Conservation (phyloP, 169 alveolate species). For the Plasmodium gallinaceum region DNA sequence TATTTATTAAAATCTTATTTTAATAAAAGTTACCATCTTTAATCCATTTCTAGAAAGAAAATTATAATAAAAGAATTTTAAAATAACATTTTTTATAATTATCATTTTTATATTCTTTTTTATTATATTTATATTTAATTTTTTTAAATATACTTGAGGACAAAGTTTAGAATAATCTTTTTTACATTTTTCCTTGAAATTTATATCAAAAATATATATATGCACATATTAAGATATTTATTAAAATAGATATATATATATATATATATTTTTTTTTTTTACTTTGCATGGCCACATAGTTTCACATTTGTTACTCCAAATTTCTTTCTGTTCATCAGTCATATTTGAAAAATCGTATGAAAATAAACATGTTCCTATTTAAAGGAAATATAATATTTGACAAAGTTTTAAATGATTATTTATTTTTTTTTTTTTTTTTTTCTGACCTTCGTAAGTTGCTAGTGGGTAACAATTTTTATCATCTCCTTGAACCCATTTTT, state of each 20-base stretch:
- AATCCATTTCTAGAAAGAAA: slow-evolving; percentile 53
- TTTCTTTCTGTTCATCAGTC: slow-evolving; percentile 59
- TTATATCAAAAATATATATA: background rate
- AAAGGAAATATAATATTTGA: too few species aligned
- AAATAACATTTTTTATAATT: background rate
- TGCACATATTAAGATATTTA: background rate
- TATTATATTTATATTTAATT: background rate
- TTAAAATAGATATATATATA: background rate
- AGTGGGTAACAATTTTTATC: slow-evolving; percentile 46
- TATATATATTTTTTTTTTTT: slow-evolving; percentile 1
- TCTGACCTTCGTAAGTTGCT: slow-evolving; percentile 42
- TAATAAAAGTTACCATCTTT: slow-evolving; percentile 38
- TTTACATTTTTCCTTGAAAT: slow-evolving; percentile 48
- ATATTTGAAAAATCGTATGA: slow-evolving; percentile 59
- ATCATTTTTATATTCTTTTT: too few species aligned
- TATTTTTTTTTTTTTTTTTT: slow-evolving; percentile 11
- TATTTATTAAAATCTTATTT: background rate
- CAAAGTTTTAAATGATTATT: background rate
- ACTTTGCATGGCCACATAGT: slow-evolving; percentile 75
- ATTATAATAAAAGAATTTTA: background rate
- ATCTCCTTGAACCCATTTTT: slow-evolving; percentile 55
- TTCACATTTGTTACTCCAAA: slow-evolving; percentile 68
- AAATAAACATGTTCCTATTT: slow-evolving; percentile 42
- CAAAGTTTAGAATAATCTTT: slow-evolving; percentile 61
- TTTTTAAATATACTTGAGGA: slow-evolving; percentile 42